Conservation (phyloP, 495 filamentous ascomycete genomes). For the Penicillium silybi region DNA sequence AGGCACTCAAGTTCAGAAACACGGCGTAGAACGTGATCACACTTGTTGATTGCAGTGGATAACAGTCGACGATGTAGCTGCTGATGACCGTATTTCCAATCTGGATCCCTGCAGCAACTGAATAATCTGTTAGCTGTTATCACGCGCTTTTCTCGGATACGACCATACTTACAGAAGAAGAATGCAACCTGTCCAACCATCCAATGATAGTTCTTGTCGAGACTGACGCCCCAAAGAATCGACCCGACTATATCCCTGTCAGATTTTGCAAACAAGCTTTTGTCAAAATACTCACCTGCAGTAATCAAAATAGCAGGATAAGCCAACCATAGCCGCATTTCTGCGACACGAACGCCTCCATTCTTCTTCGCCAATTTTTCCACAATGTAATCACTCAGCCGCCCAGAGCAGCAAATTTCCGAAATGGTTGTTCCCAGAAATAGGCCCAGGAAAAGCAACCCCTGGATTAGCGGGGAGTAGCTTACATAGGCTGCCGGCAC, state of each 20-base stretch:
- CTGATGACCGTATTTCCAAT: slow-evolving; percentile 56
- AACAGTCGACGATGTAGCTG: slow-evolving; percentile 56
- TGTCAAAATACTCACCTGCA: slow-evolving; percentile 30
- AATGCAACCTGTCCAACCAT: slow-evolving; percentile 59
- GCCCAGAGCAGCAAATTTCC: slow-evolving; percentile 53
- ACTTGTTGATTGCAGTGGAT: slow-evolving; percentile 55
- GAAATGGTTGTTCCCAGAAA: slow-evolving; percentile 53
- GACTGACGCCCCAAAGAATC: slow-evolving; percentile 54
- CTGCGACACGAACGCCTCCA: slow-evolving; percentile 42
- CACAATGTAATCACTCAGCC: slow-evolving; percentile 51
- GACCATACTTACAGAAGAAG: slow-evolving; percentile 38
- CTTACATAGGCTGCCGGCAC: slow-evolving; percentile 54
- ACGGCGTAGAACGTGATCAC: slow-evolving; percentile 61
- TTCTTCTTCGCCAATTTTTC: slow-evolving; percentile 44
- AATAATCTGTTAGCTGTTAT: neutral
- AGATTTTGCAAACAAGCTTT: neutral
- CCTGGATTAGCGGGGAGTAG: slow-evolving; percentile 52
- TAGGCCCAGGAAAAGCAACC: slow-evolving; percentile 55
- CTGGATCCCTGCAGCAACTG: slow-evolving; percentile 58
- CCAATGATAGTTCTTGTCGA: slow-evolving; percentile 56
- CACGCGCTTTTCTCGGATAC: neutral
- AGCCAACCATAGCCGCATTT: slow-evolving; percentile 58
- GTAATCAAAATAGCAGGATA: slow-evolving; percentile 54
- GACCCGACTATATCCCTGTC: slow-evolving; percentile 25
- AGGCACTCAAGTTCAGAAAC: slow-evolving; percentile 53